Evolutionary conservation across 73 alveolate genomes (phyloP), one percentile per base, ranked within the genome.

Genomic region (Breviolum minutum): DNA sequence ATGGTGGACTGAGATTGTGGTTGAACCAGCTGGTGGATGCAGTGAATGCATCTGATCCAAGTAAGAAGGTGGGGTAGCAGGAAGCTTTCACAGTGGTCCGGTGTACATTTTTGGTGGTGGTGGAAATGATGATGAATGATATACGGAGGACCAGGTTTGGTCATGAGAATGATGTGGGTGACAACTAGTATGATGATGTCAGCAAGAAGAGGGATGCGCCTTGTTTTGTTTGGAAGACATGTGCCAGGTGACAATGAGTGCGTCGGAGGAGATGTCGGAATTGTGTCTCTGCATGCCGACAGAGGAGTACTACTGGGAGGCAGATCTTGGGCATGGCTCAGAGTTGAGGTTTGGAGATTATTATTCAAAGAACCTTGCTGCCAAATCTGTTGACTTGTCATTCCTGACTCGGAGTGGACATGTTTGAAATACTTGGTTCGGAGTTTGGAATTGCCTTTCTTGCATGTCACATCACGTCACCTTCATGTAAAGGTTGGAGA

Each of bases 21-120:
- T 87, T 90, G 62, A 90, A 90, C 24, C 96, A 73, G 63, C 69
- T 90, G 87, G 96, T 90, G 76, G 96, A 90, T 63, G 96, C 80
- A 54, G 87, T 90, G 73, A 90, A 90, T 30, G 96, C 87, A 19
- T 90, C 96, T 7, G 96, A 90, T 24, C 95, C 95, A 9, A 90
- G 76, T 20, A 74, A 90, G 63, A 90, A 90, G 87, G 96, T 62
- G 68, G 89, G 68, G 32, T 5, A 73, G 40, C 13, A 40, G 85
- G 24, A 22, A 68, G 77, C 77, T 17, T 68, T 6, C 17, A 68
- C 24, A 22, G n/a, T 68, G 17, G 17, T 68, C 4, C 4, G 77
- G 17, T 68, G 17, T 68, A 22, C 3, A 1, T 68, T 2, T 68
- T 14, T 68, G 77, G 17, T 14, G 54, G 54, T 40, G 54, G 54